Percentiles rank a stretch among this genome's conserved stretches.
phyloP scores from a whole-genome alignment of 495 filamentous ascomycete genomes.

The Tuber umbilicatum region DNA sequence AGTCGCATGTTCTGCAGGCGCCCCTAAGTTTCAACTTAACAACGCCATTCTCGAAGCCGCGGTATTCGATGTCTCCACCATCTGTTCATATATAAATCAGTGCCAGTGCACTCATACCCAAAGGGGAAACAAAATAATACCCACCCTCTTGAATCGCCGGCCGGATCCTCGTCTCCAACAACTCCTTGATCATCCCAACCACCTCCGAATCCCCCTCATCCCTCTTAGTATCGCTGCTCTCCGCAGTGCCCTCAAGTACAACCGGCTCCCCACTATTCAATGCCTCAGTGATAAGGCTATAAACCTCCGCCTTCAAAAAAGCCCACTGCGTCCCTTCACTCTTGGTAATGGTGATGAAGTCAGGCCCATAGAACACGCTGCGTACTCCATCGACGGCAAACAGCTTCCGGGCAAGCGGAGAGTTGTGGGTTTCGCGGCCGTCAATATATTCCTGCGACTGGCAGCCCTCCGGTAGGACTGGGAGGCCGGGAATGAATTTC shows the following conservation, averaged over 20 bases:
- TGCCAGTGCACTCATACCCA: background rate
- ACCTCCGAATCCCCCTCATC: constrained; percentile 72
- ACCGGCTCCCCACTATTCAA: constrained; percentile 75
- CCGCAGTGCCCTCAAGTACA: constrained; percentile 59
- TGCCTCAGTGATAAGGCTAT: constrained; percentile 85
- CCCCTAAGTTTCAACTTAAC: constrained; percentile 83
- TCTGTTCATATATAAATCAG: constrained; percentile 46
- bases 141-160: constrained; percentile 79
- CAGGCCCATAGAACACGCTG: constrained; percentile 86
- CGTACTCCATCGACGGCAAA: constrained; percentile 87
- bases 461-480: constrained; percentile 65
- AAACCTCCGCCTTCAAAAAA: constrained; percentile 90
- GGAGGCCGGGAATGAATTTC: constrained; percentile 87
- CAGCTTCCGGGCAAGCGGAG: constrained; percentile 82
- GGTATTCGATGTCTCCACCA: constrained; percentile 91
- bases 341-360: constrained; percentile 97
- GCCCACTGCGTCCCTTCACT: constrained; percentile 80
- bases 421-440: constrained; percentile 84
- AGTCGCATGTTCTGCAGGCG: constrained; percentile 91
- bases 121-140: background rate
- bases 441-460: constrained; percentile 86
- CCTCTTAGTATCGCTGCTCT: constrained; percentile 45
- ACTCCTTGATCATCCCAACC: constrained; percentile 94
- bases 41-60: constrained; percentile 72
- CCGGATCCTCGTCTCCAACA: constrained; percentile 90